phyloP scores from a whole-genome alignment of 768 basidiomycete genomes.

The Leccinellum rugosiceps region DNA sequence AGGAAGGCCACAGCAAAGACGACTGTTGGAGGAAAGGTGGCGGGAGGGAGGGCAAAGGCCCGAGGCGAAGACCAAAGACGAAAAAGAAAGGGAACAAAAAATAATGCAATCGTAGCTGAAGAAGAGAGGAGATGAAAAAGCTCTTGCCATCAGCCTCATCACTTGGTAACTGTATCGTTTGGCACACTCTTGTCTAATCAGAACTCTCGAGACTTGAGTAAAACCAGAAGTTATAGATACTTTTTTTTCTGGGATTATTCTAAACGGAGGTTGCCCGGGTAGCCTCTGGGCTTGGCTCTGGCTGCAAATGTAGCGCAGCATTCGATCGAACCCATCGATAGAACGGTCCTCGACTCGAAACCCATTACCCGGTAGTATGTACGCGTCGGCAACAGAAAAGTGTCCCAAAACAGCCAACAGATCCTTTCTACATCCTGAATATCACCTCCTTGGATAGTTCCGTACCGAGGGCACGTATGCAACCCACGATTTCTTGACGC shows the following conservation, averaged over 20 bases:
- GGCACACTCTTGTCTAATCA: too few species aligned
- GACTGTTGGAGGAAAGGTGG: background rate
- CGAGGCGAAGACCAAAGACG: background rate
- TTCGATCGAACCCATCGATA: background rate
- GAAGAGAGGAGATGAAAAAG: background rate
- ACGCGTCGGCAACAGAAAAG: background rate
- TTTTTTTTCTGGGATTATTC: too few species aligned
- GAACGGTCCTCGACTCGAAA: background rate
- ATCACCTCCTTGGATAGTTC: constrained; percentile 40
- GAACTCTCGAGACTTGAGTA: too few species aligned
- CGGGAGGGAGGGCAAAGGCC: background rate
- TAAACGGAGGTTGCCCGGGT: too few species aligned
- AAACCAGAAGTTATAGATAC: too few species aligned
- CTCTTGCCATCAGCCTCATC: too few species aligned
- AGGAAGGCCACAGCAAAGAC: background rate
- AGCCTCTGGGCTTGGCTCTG: too few species aligned
- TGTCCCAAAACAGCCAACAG: background rate
- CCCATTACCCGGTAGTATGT: background rate
- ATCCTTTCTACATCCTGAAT: constrained; percentile 27
- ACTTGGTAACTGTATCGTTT: too few species aligned
- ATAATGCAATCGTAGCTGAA: background rate
- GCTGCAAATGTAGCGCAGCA: background rate
- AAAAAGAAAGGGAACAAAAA: background rate
- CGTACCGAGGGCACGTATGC: constrained; percentile 43
- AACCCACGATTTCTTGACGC: constrained; percentile 37